Percentiles rank a stretch among this genome's conserved stretches.
Conservation (phyloP, 1,284 basidiomycete species). For the Farysia itapuensis region DNA sequence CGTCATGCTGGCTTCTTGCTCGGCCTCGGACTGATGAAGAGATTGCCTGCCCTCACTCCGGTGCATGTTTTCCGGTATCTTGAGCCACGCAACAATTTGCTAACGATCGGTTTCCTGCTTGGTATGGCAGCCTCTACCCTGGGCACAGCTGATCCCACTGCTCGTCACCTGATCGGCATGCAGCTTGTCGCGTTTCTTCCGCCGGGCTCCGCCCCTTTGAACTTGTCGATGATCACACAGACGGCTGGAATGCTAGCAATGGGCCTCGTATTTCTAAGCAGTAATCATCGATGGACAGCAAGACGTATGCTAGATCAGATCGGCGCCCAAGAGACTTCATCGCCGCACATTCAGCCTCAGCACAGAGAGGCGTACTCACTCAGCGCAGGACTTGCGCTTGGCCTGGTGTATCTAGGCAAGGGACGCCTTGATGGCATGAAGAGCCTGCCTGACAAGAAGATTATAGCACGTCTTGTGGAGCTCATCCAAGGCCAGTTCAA, state of each 20-base stretch:
- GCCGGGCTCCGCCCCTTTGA: conserved; percentile 79
- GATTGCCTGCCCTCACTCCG: conserved; percentile 80
- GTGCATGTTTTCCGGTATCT: conserved; percentile 84
- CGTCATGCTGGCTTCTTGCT: conserved; percentile 96
- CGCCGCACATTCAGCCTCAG: conserved; percentile 66
- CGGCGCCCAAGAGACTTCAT: conserved; percentile 73
- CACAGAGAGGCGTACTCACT: conserved; percentile 84
- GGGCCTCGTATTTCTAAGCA: conserved; percentile 85
- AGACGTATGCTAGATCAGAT: conserved; percentile 86
- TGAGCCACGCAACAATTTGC: conserved; percentile 90
- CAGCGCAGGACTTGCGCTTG: conserved; percentile 83
- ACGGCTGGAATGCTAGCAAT: conserved; percentile 84
- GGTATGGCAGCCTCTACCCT: conserved; percentile 87
- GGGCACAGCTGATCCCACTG: conserved; percentile 81
- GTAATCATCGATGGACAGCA: conserved; percentile 83
- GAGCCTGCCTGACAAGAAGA: conserved; percentile 38
- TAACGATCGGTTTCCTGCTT: conserved; percentile 87
- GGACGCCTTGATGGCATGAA: conserved; percentile 43
- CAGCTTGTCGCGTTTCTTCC: conserved; percentile 91
- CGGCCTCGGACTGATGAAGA: conserved; percentile 87
- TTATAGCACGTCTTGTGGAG: conserved; percentile 38
- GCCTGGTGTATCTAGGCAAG: conserved; percentile 91
- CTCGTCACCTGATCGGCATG: conserved; percentile 86
- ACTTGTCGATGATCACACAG: conserved; percentile 85
- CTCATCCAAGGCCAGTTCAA: conserved; percentile 23